Evolutionary conservation across 2,329 filamentous ascomycete genomes (phyloP), one percentile per base, ranked within the genome.

Genomic region (Fonsecaea monophora): DNA sequence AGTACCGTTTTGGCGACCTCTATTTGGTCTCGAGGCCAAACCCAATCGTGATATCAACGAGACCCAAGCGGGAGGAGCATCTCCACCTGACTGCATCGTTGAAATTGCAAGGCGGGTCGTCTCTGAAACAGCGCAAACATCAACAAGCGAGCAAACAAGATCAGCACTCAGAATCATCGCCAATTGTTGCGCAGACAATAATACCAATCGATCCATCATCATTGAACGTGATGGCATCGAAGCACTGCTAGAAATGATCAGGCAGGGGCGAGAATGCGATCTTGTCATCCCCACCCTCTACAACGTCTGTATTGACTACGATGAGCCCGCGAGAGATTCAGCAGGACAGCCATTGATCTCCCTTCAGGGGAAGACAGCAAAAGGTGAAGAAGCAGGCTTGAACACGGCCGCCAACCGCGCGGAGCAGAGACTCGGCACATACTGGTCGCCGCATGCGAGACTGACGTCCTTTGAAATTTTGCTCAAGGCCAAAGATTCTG

Each of bases 161-260:
- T 63, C 64, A 32, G 67, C 69, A 2, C 69, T 71, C 37, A 66
- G 68, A 15, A 53, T 73, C 12, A 69, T 73, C 21, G 70, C 72
- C 13, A 73, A 73, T 56, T 72, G 72, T 38, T 73, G 72, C 60
- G 72, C 71, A 32, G 72, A 73, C 60, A 72, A 72, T 60, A 68
- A 73, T 53, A 34, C 67, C 50, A 73, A 72, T 53, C 71, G 71
- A 1, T 67, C 57, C 42, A 42, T 68, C n/a, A 65, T 72, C 32
- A 54, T 73, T 18, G 40, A 64, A 21, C 61, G 69, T 15, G 65
- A 50, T 34, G 71, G 70, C 13, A 53, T 73, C 7, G 59, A 60
- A 57, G 50, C 62, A 1, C 54, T 73, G 37, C 66, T 72, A 53
- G 38, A 57, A 25, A 25, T 68, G 4, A 62, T 64, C 4, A 32